These are phyloP conservation scores for Acacia concinna DNA, from an alignment of 331 rosid genomes.

Conservation along the genomic window DNA sequence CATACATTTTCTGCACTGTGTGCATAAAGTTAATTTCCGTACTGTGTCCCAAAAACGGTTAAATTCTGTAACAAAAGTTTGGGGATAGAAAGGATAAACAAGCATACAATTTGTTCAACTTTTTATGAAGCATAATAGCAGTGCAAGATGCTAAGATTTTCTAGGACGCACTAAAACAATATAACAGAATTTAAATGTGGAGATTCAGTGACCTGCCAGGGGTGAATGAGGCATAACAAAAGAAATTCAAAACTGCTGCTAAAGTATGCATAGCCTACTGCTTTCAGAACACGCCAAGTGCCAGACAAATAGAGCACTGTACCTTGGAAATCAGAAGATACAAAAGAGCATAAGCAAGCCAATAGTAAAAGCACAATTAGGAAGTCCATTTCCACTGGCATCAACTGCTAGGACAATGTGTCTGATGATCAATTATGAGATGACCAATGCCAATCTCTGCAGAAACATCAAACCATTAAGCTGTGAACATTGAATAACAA, in stretches of 20 bases:
- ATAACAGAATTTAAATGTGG: neutral
- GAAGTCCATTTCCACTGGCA: conserved; percentile 54
- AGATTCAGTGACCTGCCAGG: neutral
- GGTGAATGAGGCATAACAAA: neutral
- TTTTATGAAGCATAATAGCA: neutral
- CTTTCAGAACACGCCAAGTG: neutral
- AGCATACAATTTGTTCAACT: neutral
- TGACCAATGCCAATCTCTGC: conserved; percentile 30
- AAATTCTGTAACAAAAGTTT: neutral
- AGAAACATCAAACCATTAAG: conserved; percentile 27
- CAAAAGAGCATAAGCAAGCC: conserved; percentile 46
- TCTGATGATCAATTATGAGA: conserved; percentile 27
- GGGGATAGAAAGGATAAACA: neutral
- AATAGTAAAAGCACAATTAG: conserved; percentile 42
- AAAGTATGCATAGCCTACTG: conserved; percentile 10
- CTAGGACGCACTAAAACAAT: neutral
- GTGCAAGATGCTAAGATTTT: neutral
- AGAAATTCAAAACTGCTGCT: conserved; percentile 19
- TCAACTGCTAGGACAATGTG: conserved; percentile 34
- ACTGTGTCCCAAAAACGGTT: neutral
- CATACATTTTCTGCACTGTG: neutral
- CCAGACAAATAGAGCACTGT: conserved; percentile 13
- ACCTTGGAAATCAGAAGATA: conserved; percentile 72
- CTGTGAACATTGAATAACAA: conserved; percentile 10
- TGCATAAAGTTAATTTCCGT: neutral